Base-by-base conservation (phyloP, 441 rosid species). In the Eutrema salsugineum region DNA sequence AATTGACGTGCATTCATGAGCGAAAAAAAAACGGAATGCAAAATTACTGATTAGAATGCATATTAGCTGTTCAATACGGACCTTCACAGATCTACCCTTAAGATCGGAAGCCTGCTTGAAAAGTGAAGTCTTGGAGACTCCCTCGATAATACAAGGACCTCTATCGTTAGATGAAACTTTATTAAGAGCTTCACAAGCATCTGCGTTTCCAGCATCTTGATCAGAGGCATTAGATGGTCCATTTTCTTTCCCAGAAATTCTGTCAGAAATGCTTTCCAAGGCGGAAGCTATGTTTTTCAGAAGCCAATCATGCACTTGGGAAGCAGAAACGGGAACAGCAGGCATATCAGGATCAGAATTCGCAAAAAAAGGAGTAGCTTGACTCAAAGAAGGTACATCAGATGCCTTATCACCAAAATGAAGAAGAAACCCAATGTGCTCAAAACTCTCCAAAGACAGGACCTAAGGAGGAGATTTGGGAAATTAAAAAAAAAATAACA, bases 331-430 rank as follows among this genome's bases (percentile, higher is more conserved):
- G 42, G 92, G 89, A 73, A 78, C 89, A 20, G 94, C 91, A 53
- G 97, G 97, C 90, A 86, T 94, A 78, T 84, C 97, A 33, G 97
- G 95, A 81, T 94, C 90, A 56, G 97, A 90, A 80, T 88, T 90
- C 57, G 93, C 93, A 57, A 94, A 94, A 84, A 94, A 90, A 0
- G 94, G 95, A 82, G 94, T 82, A 53, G 88, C 87, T 82, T 88
- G 91, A 76, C 87, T 86, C 77, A 94, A 79, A 12, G 91, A 81
- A 73, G 80, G 77, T 69, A 79, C 88, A 81, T 86, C 90, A 56
- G 85, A 77, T 76, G 89, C 92, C 84, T 84, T 91, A 66, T 90
- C 94, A 68, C 91, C 91, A 87, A 88, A 86, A 43, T 91, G 97
- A 77, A 94, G 59, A 68, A 94, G 86, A 83, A 94, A 85, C 43